A percentile compares a stretch with the other conserved stretches of the same genome.
phyloP scores from a whole-genome alignment of 371 early-diverging fungal genomes.

The Mucor sp. region DNA sequence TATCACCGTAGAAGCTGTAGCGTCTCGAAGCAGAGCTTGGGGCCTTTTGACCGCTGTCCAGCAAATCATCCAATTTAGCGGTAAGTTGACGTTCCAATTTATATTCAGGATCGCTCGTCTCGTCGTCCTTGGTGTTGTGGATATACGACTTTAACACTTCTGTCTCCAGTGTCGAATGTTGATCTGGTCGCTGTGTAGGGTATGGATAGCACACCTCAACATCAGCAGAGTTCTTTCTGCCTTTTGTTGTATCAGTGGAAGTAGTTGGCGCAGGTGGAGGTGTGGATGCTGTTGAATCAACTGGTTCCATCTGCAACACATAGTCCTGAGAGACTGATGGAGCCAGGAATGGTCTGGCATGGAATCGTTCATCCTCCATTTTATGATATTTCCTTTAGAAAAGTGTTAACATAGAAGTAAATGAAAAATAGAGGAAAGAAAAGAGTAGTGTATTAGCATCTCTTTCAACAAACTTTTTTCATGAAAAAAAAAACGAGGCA shows the following conservation, averaged over 20 bases:
- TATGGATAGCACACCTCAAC: conserved; percentile 28
- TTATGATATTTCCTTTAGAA: background rate
- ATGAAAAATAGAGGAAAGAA: background rate
- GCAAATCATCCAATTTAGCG: conserved; percentile 24
- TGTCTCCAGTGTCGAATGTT: conserved; percentile 14
- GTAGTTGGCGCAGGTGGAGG: background rate
- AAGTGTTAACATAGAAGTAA: background rate
- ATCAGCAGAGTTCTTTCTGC: background rate
- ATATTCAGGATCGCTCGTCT: conserved; percentile 6
- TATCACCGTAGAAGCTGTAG: conserved; percentile 34
- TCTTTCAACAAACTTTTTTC: background rate
- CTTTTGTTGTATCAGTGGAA: background rate
- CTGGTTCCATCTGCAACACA: conserved; percentile 22
- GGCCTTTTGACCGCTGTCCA: conserved; percentile 8
- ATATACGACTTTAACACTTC: conserved; percentile 10
- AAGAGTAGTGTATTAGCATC: background rate
- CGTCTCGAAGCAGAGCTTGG: conserved; percentile 10
- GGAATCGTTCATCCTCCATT: conserved; percentile 24
- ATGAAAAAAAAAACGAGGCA: background rate
- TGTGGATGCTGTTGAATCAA: conserved; percentile 1
- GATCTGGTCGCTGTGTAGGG: conserved; percentile 8
- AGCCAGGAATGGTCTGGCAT: conserved; percentile 8
- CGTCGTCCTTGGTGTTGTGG: conserved; percentile 1
- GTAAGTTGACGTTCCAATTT: conserved; percentile 15
- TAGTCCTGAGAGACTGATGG: conserved; percentile 8